A percentile compares a stretch with the other conserved stretches of the same genome.
phyloP scores from a whole-genome alignment of 306 rosid species.

The Vigna nakashimae region DNA sequence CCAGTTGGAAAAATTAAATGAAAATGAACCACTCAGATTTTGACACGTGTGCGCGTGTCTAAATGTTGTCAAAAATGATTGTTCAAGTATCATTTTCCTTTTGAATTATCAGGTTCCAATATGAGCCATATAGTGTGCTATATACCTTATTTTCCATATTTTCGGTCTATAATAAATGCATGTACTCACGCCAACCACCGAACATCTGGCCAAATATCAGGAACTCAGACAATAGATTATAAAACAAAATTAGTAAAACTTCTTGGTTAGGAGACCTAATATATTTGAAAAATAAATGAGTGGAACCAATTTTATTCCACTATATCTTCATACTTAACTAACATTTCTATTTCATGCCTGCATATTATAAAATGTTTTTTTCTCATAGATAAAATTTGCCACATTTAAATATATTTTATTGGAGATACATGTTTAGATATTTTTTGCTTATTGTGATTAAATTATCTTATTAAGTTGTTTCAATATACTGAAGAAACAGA shows the following conservation, averaged over 20 bases:
- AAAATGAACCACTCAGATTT: too few relatives aligned
- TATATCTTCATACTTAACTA: background rate
- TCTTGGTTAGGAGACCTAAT: background rate
- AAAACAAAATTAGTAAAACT: too few relatives aligned
- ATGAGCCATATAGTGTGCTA: background rate
- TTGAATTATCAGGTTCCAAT: slow-evolving; percentile 8
- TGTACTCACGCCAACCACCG: background rate
- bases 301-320: background rate
- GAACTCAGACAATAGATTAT: slow-evolving; percentile 7
- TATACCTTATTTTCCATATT: background rate
- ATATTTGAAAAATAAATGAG: background rate
- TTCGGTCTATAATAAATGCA: background rate
- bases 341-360: background rate
- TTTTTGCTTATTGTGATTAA: background rate
- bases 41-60: too few relatives aligned
- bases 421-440: background rate
- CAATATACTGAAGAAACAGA: too few relatives aligned
- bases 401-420: background rate
- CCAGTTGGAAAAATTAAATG: too few relatives aligned
- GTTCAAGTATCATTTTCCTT: too few relatives aligned
- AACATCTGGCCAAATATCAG: slow-evolving; percentile 19
- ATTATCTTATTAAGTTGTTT: background rate
- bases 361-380: background rate
- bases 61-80: too few relatives aligned
- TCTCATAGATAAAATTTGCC: background rate